phyloP scores from a whole-genome alignment of 148 eudicot species.

The Arctostaphylos glauca region DNA sequence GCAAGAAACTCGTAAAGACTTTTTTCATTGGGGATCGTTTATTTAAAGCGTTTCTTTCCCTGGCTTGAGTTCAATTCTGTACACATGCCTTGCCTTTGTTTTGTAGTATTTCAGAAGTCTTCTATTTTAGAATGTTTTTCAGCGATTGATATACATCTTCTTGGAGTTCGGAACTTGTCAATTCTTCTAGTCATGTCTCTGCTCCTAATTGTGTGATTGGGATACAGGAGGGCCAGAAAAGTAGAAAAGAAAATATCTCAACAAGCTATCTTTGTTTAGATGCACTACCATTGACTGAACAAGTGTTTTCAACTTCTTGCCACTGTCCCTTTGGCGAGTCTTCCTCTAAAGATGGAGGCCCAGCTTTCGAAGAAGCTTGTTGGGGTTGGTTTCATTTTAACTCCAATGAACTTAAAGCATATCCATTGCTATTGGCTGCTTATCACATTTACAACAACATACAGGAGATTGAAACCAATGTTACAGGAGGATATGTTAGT shows the following conservation, averaged over 20 bases:
- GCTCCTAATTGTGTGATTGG: background rate
- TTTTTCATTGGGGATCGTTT: background rate
- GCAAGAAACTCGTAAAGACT: background rate
- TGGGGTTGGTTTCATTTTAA: background rate
- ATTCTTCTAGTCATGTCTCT: background rate
- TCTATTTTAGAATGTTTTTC: background rate
- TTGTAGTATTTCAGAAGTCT: background rate
- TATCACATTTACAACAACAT: background rate
- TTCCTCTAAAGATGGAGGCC: background rate
- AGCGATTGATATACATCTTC: background rate
- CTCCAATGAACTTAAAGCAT: slow-evolving; percentile 1
- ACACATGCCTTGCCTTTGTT: background rate
- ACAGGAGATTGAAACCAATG: background rate
- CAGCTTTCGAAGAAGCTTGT: slow-evolving; percentile 5
- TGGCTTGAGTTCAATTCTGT: background rate
- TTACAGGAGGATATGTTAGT: background rate
- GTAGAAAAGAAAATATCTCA: background rate
- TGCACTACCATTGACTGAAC: background rate
- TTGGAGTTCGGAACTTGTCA: background rate
- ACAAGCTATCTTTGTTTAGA: background rate
- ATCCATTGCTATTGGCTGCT: background rate
- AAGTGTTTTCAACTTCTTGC: background rate
- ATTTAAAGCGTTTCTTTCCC: background rate
- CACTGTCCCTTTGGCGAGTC: slow-evolving; percentile 2
- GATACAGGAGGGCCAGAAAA: background rate